Evolutionary conservation across 257 asterid species (phyloP).

Genomic region (Echium plantagineum): DNA sequence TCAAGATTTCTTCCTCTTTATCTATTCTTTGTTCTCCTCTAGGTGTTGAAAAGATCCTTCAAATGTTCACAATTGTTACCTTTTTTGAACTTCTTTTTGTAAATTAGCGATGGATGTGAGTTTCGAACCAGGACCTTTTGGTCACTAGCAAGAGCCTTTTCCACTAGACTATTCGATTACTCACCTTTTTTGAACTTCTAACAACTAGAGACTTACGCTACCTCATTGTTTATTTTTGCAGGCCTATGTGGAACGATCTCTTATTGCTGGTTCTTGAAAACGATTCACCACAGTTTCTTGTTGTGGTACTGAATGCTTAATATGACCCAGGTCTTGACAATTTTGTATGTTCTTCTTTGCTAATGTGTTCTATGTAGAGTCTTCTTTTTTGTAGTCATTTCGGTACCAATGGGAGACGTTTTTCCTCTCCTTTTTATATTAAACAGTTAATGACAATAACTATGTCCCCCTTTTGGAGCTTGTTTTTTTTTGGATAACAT

Average conservation of each 20-base stretch:
- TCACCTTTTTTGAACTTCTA: not conserved
- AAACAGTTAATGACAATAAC: not conserved
- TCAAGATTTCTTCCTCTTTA: not conserved
- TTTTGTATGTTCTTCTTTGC: not conserved
- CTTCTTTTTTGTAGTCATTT: not conserved
- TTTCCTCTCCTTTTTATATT: too few species aligned
- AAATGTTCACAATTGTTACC: not conserved
- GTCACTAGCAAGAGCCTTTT: too few species aligned
- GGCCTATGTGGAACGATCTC: conserved; percentile 4
- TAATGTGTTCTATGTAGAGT: too few species aligned
- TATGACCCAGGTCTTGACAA: not conserved
- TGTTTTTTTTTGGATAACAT: too few species aligned
- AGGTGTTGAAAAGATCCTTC: not conserved
- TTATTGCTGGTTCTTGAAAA: not conserved
- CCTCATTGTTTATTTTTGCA: not conserved
- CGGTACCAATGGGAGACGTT: not conserved
- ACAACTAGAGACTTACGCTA: not conserved
- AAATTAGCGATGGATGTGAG: too few species aligned
- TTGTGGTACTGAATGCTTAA: not conserved
- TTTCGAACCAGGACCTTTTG: too few species aligned
- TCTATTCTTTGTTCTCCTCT: not conserved
- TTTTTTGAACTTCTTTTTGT: not conserved
- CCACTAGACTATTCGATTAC: too few species aligned
- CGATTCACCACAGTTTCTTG: not conserved
- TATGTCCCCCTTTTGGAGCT: too few species aligned